These are phyloP conservation scores for Phytophthora melonis DNA, from an alignment of 352 stramenopile genomes.

Conservation along the genomic window DNA sequence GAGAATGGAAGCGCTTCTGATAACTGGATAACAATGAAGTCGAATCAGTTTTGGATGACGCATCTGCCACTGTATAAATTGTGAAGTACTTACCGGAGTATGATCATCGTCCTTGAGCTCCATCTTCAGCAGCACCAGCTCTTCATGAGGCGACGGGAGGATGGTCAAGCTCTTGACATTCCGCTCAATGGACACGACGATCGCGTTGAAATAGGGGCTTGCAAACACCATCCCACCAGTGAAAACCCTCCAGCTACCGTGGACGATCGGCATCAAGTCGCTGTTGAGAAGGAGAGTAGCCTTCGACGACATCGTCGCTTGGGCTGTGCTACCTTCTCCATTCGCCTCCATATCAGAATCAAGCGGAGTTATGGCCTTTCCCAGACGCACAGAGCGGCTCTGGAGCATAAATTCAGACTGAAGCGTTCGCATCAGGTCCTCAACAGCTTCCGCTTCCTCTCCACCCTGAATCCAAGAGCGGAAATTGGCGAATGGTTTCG, in stretches of 20 bases:
- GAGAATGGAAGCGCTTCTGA: constrained; percentile 52
- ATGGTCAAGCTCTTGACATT: constrained; percentile 62
- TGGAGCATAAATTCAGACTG: constrained; percentile 79
- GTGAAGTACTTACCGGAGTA: constrained; percentile 36
- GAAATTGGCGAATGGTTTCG: constrained; percentile 67
- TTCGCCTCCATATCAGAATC: constrained; percentile 37
- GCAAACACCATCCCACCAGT: constrained; percentile 70
- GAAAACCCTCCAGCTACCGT: constrained; percentile 65
- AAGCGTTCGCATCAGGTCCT: constrained; percentile 48
- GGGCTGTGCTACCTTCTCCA: constrained; percentile 1
- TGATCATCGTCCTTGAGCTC: constrained; percentile 48
- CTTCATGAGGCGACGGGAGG: constrained; percentile 60
- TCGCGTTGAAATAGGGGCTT: constrained; percentile 59
- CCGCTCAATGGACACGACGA: constrained; percentile 71
- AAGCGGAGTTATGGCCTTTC: constrained; percentile 44
- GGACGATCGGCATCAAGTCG: constrained; percentile 48
- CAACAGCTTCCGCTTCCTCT: constrained; percentile 54
- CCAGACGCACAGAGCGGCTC: constrained; percentile 55
- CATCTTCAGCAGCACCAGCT: constrained; percentile 72
- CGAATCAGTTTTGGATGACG: not conserved
- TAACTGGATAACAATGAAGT: constrained; percentile 28
- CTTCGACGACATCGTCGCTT: constrained; percentile 33
- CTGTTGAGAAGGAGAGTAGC: constrained; percentile 62
- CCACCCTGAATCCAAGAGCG: constrained; percentile 68
- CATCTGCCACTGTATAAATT: not conserved